These are phyloP conservation scores for Geotrichum ghanense DNA, from an alignment of 805 yeast genomes.

Conservation along the genomic window DNA sequence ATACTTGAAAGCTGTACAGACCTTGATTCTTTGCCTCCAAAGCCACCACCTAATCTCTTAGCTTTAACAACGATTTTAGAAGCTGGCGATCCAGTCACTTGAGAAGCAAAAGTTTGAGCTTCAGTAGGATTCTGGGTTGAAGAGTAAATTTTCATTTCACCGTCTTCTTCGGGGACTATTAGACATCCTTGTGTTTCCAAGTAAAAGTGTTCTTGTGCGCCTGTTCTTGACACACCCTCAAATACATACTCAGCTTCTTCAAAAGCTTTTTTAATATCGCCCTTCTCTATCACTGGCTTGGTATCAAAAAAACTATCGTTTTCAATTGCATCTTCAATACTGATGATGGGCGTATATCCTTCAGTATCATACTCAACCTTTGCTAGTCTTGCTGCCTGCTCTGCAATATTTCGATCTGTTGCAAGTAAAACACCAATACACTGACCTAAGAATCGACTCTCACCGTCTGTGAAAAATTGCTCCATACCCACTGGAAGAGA, in stretches of 20 bases:
- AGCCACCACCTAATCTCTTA: slow-evolving; percentile 39
- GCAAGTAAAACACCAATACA: slow-evolving; percentile 34
- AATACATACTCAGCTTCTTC: slow-evolving; percentile 23
- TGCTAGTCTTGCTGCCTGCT: slow-evolving; percentile 32
- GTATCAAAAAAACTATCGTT: slow-evolving; percentile 31
- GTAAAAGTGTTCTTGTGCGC: slow-evolving; percentile 40
- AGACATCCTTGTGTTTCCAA: slow-evolving; percentile 36
- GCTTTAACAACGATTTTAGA: slow-evolving; percentile 31
- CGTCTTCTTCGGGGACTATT: slow-evolving; percentile 35
- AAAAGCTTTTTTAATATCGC: slow-evolving; percentile 32
- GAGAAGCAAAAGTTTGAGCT: slow-evolving; percentile 33
- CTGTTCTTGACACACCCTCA: slow-evolving; percentile 31
- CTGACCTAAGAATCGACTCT: slow-evolving; percentile 33
- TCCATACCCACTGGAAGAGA: slow-evolving; percentile 31
- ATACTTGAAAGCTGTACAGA: slow-evolving; percentile 30
- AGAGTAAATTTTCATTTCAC: slow-evolving; percentile 34
- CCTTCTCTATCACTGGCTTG: slow-evolving; percentile 26
- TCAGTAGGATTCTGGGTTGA: slow-evolving; percentile 37
- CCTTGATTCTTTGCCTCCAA: slow-evolving; percentile 39
- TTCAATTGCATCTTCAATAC: slow-evolving; percentile 34
- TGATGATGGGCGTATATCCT: slow-evolving; percentile 23
- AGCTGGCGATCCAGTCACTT: slow-evolving; percentile 33
- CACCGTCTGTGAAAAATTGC: slow-evolving; percentile 33
- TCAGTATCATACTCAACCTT: slow-evolving; percentile 33
- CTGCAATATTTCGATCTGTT: slow-evolving; percentile 29